A percentile compares a stretch with the other conserved stretches of the same genome.
Conservation (phyloP, 2,329 filamentous ascomycete genomes). For the Chaetomium sp. region DNA sequence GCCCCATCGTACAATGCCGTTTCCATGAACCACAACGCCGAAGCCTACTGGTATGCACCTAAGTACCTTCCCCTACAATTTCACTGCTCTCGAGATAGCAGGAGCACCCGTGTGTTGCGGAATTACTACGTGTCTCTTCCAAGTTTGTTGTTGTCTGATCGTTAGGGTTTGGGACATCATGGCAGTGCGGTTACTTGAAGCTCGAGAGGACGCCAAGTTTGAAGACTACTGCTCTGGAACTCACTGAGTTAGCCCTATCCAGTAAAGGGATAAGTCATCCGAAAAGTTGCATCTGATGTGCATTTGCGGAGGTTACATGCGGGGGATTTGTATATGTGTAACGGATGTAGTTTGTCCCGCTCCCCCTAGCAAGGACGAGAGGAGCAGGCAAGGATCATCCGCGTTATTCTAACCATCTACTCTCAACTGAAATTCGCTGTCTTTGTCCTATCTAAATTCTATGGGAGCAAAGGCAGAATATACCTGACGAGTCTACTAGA, state of each 20-base stretch:
- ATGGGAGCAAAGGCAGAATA: neutral
- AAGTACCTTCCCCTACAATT: neutral
- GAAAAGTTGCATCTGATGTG: no score
- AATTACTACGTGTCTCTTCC: constrained; percentile 36
- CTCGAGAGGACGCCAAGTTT: no score
- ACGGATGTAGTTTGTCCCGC: neutral
- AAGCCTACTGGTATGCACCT: no score
- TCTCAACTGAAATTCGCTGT: neutral
- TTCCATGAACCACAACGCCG: neutral
- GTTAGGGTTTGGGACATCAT: no score
- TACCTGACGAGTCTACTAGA: neutral
- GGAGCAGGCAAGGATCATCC: no score
- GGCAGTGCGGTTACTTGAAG: neutral
- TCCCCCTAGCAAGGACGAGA: no score
- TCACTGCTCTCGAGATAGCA: neutral
- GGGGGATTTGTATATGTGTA: neutral
- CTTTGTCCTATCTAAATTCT: neutral
- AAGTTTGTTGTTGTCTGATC: neutral
- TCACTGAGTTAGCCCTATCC: no score
- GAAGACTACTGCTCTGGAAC: no score
- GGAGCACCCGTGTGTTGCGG: no score
- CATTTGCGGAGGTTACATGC: no score
- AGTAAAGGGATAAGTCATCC: no score
- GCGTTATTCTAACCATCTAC: neutral
- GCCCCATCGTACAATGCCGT: neutral